Evolutionary conservation across 148 eudicot genomes (phyloP).

Genomic region (Spergularia marina): DNA sequence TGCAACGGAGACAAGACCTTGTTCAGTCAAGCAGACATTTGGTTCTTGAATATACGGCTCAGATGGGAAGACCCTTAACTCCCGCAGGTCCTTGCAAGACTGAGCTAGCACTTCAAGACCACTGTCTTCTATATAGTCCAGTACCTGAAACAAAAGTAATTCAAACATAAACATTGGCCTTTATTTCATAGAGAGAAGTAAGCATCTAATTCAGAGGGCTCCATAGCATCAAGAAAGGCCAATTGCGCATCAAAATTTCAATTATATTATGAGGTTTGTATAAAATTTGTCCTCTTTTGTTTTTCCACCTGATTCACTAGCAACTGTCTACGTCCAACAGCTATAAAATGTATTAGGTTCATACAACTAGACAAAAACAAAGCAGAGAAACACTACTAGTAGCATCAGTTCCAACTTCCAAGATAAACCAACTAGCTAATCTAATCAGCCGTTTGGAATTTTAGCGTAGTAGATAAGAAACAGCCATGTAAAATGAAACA

Average conservation of each 20-base stretch:
- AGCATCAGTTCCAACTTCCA: not conserved
- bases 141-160: conserved; percentile 45
- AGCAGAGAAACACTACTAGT: not conserved
- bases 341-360: not conserved
- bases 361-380: not conserved
- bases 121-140: conserved; percentile 83
- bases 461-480: not conserved
- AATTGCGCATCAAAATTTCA: not conserved
- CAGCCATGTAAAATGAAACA: not conserved
- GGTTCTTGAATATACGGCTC: conserved; percentile 77
- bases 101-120: conserved; percentile 73
- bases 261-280: not conserved
- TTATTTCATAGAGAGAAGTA: not conserved
- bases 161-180: not conserved
- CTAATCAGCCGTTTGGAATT: not conserved
- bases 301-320: not conserved
- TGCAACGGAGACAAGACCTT: conserved; percentile 79
- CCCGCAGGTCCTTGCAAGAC: conserved; percentile 76
- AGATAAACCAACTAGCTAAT: not conserved
- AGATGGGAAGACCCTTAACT: conserved; percentile 80
- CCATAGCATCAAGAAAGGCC: not conserved
- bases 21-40: conserved; percentile 72
- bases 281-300: not conserved
- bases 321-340: not conserved
- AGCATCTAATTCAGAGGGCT: not conserved